Evolutionary conservation across 1,284 basidiomycete species (phyloP), one percentile per base, ranked within the genome.

Genomic region (Microstroma glucosiphilum): DNA sequence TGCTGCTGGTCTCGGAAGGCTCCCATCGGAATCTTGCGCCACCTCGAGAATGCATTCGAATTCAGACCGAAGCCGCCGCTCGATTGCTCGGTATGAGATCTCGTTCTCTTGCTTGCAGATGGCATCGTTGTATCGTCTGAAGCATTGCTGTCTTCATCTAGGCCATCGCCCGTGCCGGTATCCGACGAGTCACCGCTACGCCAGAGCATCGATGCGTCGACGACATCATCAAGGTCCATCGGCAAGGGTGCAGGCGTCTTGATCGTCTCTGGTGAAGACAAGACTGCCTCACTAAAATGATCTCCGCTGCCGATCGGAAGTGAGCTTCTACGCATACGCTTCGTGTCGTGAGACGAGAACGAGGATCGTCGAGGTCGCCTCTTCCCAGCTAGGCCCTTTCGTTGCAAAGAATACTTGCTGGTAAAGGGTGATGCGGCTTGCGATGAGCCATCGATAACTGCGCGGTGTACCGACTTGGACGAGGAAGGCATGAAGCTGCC

Each of bases 21-120:
- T 51, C 71, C 72, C 70, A 78, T 76, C 1, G 76, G 76, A 40
- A 78, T 74, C 49, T 71, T 69, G 67, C 74, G 59, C 76, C 76
- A 78, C 19, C 76, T 59, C 1, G 75, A 69, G 60, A 78, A 71
- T 1, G 73, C 76, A 42, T 71, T 74, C 21, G 69, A 57, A 26
- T 74, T 76, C 46, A 76, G 57, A 0, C 69, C 71, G 1, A 41
- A 30, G 11, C 25, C 59, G 6, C 9, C 6, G 15, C 21, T 23
- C 40, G 56, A 23, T 13, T 9, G 15, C 26, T 40, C 13, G 40
- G 13, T 42, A n/a, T 21, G 19, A 21, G 43, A 43, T 6, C 12
- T 23, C 19, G n/a, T 13, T 21, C 30, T 15, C 19, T n/a, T 17
- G 57, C 41, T 6, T 7, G 19, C 19, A 17, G 17, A 21, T 15